phyloP scores from a whole-genome alignment of 2,329 filamentous ascomycete genomes.

The Aspergillus fumigatus region DNA sequence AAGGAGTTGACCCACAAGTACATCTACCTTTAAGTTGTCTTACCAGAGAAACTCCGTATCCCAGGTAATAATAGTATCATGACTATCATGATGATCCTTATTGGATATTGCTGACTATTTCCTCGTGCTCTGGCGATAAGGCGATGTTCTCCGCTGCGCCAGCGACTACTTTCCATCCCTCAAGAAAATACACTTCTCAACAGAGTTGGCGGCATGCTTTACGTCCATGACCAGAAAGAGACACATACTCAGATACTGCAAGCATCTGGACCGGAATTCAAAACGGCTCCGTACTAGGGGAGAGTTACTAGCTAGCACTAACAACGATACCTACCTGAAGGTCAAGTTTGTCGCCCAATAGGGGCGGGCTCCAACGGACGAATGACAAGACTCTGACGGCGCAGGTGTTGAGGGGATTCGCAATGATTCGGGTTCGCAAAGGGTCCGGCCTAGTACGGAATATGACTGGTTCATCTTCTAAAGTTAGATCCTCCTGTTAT shows the following conservation, averaged over 20 bases:
- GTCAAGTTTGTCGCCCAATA: neutral
- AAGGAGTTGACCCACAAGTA: too few relatives aligned
- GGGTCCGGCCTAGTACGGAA: neutral
- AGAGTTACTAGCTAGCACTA: neutral
- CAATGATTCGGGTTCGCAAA: conserved; percentile 3
- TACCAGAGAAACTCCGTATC: neutral
- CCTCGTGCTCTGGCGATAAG: neutral
- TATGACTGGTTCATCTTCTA: too few relatives aligned
- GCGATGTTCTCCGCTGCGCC: neutral
- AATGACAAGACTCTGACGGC: conserved; percentile 18
- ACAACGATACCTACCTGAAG: too few relatives aligned
- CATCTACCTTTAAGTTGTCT: too few relatives aligned
- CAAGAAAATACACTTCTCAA: neutral
- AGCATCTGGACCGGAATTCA: neutral
- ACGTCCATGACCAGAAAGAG: too few relatives aligned
- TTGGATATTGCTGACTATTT: neutral
- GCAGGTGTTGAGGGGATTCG: conserved; percentile 16
- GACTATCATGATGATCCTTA: neutral
- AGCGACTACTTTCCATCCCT: neutral
- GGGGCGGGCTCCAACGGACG: conserved; percentile 13
- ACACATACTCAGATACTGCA: neutral
- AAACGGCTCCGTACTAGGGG: neutral
- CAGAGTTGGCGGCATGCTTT: neutral
- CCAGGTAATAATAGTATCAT: neutral
- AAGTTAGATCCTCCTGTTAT: neutral